A percentile compares a stretch with the other conserved stretches of the same genome.
These are phyloP conservation scores for Stereocaulon alpinum DNA, from an alignment of 495 filamentous ascomycete genomes.

Conservation along the genomic window DNA sequence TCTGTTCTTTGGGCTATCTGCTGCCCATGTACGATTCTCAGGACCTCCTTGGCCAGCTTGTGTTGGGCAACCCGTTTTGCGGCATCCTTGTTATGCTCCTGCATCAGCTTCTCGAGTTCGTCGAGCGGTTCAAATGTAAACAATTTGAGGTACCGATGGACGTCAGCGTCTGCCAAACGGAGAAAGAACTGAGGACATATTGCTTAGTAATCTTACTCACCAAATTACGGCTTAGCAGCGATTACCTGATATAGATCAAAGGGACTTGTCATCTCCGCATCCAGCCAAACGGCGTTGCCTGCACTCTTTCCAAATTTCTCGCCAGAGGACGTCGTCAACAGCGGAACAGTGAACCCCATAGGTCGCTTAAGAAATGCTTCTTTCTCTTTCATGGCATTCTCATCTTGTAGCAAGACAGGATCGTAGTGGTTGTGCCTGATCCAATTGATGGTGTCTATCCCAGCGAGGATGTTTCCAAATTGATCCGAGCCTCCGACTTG, in stretches of 20 bases:
- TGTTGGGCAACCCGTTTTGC: slow-evolving; percentile 71
- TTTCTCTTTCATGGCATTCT: slow-evolving; percentile 16
- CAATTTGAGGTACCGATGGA: slow-evolving; percentile 71
- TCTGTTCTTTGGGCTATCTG: slow-evolving; percentile 45
- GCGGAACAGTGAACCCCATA: slow-evolving; percentile 78
- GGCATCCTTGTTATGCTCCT: slow-evolving; percentile 53
- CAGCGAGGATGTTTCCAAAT: slow-evolving; percentile 90
- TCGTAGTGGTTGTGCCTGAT: slow-evolving; percentile 47
- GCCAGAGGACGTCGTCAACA: slow-evolving; percentile 75
- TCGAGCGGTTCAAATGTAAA: slow-evolving; percentile 78
- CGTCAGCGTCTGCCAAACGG: slow-evolving; percentile 66
- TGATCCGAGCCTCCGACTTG: slow-evolving; percentile 95
- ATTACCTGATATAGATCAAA: slow-evolving; percentile 77
- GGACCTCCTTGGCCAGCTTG: slow-evolving; percentile 65
- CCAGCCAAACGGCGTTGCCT: slow-evolving; percentile 91
- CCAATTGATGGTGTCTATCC: slow-evolving; percentile 71
- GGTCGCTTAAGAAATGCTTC: slow-evolving; percentile 36
- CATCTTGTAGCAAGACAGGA: slow-evolving; percentile 20
- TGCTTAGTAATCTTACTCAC: slow-evolving; percentile 1
- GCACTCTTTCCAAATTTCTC: slow-evolving; percentile 93
- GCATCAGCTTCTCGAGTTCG: slow-evolving; percentile 54
- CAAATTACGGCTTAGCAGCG: neutral
- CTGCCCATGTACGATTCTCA: slow-evolving; percentile 65
- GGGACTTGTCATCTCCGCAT: slow-evolving; percentile 61
- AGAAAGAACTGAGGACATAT: slow-evolving; percentile 58